Evolutionary conservation across 495 filamentous ascomycete species (phyloP).

Genomic region (Mytilinidion resinicola): DNA sequence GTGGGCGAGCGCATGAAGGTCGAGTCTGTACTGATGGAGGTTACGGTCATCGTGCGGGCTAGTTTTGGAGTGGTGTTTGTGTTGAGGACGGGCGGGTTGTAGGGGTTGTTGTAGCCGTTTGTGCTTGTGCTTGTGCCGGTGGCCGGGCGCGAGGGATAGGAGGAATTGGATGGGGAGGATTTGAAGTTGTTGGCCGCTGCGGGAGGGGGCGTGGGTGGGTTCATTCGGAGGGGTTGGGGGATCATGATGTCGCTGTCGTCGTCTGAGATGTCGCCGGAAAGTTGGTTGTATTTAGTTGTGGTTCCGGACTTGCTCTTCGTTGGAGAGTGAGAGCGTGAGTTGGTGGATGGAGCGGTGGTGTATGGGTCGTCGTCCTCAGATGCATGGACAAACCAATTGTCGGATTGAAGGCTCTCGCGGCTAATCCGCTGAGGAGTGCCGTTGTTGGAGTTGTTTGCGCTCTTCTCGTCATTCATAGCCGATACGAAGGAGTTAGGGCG

Average conservation of each 20-base stretch:
- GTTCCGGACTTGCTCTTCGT: background rate
- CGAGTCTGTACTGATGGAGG: constrained; percentile 15
- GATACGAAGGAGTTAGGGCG: background rate
- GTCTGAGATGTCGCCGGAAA: constrained; percentile 17
- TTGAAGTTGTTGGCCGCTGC: background rate
- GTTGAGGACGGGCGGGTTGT: constrained; percentile 3
- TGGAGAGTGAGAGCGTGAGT: background rate
- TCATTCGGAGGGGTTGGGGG: constrained; percentile 31
- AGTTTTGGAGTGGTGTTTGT: constrained; percentile 1
- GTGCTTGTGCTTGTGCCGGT: background rate
- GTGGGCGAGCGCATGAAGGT: constrained; percentile 18
- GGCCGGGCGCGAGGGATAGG: background rate
- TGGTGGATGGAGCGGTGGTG: background rate
- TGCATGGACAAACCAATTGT: constrained; percentile 27
- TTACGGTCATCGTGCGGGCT: constrained; percentile 10
- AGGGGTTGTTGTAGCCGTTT: constrained; percentile 1
- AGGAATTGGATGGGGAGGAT: too few species aligned
- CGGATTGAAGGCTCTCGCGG: constrained; percentile 20
- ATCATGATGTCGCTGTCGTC: constrained; percentile 22
- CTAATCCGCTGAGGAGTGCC: constrained; percentile 6
- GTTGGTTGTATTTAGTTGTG: constrained; percentile 8
- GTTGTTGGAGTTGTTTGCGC: background rate
- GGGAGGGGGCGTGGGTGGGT: constrained; percentile 29
- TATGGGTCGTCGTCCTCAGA: constrained; percentile 3
- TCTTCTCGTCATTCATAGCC: background rate